A percentile compares a stretch with the other conserved stretches of the same genome.
phyloP scores from a whole-genome alignment of 108 stramenopile genomes.

The Tribonema minus region DNA sequence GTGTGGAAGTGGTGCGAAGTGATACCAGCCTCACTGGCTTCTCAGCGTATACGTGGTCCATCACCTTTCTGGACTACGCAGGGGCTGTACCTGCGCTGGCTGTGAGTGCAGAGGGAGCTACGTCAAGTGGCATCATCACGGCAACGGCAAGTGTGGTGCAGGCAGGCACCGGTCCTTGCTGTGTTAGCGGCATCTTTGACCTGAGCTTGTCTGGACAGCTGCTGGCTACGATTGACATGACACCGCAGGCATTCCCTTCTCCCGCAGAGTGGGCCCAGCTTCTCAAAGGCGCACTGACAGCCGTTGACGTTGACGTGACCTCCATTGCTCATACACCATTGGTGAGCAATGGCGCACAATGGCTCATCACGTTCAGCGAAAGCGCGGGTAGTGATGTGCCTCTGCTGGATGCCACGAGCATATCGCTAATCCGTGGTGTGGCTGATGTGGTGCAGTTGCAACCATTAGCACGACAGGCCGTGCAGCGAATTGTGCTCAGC shows the following conservation, averaged over 20 bases:
- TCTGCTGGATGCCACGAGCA: too few relatives aligned
- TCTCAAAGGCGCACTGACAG: background rate
- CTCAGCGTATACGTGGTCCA: constrained; percentile 1
- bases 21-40: background rate
- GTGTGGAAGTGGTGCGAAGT: constrained; percentile 4
- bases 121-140: background rate
- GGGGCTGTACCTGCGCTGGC: constrained; percentile 1
- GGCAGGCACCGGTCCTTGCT: constrained; percentile 5
- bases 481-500: too few relatives aligned
- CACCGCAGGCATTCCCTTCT: background rate
- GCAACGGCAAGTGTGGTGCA: background rate
- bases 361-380: background rate
- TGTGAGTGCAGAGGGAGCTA: background rate
- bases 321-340: background rate
- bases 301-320: background rate
- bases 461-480: too few relatives aligned
- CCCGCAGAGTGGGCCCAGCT: background rate
- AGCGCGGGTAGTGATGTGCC: too few relatives aligned
- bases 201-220: background rate
- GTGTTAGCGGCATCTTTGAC: constrained; percentile 6
- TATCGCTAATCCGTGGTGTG: too few relatives aligned
- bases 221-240: background rate
- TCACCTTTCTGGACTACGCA: constrained; percentile 17
- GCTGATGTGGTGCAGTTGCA: too few relatives aligned
- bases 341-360: background rate